Percentiles rank a stretch among this genome's conserved stretches.
These are phyloP conservation scores for Thielaviopsis populi DNA, from an alignment of 2,329 filamentous ascomycete genomes.

Conservation along the genomic window DNA sequence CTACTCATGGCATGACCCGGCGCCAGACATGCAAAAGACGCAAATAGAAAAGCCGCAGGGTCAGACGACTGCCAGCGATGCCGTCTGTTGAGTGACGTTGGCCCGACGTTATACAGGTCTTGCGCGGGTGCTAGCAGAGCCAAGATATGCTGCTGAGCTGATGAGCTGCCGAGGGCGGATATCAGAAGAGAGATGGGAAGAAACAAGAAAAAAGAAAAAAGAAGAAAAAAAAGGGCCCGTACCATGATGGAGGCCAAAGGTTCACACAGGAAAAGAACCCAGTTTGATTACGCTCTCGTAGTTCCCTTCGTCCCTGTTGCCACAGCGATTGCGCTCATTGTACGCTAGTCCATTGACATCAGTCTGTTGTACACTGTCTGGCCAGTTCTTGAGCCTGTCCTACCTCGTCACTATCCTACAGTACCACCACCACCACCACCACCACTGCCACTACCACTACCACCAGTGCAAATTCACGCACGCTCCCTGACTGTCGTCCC, in stretches of 20 bases:
- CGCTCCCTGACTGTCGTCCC: neutral
- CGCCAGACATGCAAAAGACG: neutral
- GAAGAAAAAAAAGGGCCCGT: no score
- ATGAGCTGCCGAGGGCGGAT: neutral
- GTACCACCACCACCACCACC: neutral
- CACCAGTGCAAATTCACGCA: neutral
- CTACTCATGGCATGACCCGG: neutral
- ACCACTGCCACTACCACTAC: neutral
- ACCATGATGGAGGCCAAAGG: no score
- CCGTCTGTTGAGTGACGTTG: slow-evolving; percentile 5
- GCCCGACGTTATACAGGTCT: neutral
- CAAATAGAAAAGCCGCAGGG: no score
- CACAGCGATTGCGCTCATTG: neutral
- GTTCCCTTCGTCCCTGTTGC: neutral
- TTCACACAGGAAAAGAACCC: neutral
- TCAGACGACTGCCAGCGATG: neutral
- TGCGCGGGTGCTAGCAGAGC: neutral
- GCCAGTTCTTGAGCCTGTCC: neutral
- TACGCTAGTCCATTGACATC: neutral
- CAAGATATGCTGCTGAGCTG: neutral
- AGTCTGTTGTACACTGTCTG: neutral
- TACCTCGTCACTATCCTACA: slow-evolving; percentile 1
- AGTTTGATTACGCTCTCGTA: neutral
- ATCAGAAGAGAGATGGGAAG: no score
- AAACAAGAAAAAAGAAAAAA: no score